Conservation (phyloP, 768 basidiomycete genomes). For the Hericium rajendrae region DNA sequence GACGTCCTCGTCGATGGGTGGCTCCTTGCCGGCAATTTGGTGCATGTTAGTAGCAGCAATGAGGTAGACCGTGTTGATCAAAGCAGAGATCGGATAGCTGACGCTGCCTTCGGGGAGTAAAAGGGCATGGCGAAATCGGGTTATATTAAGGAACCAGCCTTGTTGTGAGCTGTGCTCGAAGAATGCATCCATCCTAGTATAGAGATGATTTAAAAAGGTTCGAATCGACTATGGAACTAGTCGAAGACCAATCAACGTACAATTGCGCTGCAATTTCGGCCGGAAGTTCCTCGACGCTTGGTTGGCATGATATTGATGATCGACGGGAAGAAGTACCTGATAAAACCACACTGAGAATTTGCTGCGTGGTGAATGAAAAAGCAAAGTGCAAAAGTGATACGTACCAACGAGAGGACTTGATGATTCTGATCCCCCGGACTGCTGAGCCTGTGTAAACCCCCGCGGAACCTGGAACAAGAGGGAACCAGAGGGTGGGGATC, state of each 20-base stretch:
- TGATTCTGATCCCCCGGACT: background rate
- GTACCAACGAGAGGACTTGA: slow-evolving; percentile 4
- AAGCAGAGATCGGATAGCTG: slow-evolving; percentile 21
- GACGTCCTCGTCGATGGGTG: slow-evolving; percentile 22
- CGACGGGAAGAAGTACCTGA: background rate
- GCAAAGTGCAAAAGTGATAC: background rate
- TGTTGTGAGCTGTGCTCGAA: slow-evolving; percentile 46
- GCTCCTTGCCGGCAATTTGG: slow-evolving; percentile 7
- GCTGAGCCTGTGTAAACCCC: background rate
- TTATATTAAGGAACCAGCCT: slow-evolving; percentile 54
- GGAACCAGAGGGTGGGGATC: too few relatives aligned
- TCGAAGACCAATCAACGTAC: slow-evolving; percentile 1
- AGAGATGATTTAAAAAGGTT: too few relatives aligned
- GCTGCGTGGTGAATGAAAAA: background rate
- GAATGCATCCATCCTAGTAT: slow-evolving; percentile 45
- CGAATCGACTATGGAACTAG: background rate
- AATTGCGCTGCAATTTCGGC: slow-evolving; percentile 5
- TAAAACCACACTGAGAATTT: background rate
- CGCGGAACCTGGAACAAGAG: background rate
- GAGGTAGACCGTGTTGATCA: slow-evolving; percentile 34
- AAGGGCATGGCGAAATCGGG: slow-evolving; percentile 32
- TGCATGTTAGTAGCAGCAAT: slow-evolving; percentile 23
- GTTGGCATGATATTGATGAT: background rate
- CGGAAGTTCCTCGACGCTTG: slow-evolving; percentile 5
- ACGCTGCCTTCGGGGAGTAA: slow-evolving; percentile 20